Evolutionary conservation across 768 basidiomycete species (phyloP), one percentile per base, ranked within the genome.

Genomic region (Gautieria morchelliformis): DNA sequence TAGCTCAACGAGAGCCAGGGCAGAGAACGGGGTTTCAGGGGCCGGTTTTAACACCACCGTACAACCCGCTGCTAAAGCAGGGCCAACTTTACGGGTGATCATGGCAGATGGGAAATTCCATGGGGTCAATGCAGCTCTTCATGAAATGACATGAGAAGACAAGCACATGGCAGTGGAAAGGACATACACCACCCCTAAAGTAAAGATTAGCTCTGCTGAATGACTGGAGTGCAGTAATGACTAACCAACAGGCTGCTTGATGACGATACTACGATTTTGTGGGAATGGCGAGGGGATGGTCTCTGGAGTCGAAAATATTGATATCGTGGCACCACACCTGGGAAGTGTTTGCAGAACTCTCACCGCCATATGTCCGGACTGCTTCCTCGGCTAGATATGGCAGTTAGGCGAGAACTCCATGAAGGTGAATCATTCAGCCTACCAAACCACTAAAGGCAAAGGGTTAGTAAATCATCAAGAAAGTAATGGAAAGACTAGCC

Each of bases 61-160:
- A 68, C 95, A 97, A n/a, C 96, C 96, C 15, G 93, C 93, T 1
- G 94, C 95, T 15, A 98, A 79, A 22, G 90, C 92, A 30, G 91
- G 82, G 27, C 83, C 90, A 15, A 93, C 73, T 69, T 94, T 94
- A n/a, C 92, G 85, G 0, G 88, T 87, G 20, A 92, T 88, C 91
- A 94, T 94, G 0, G 92, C 90, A 24, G 88, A 91, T 2, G 94
- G 94, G 74, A 96, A 97, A 70, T 96, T 93, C 90, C 89, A 89
- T 37, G 88, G 88, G 0, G 88, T 89, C 42, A 90, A 62, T 61
- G 91, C 88, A 6, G 85, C 84, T 9, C 89, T 91, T 61, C 30
- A 41, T 33, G 20, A 17, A 32, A 24, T 32, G 35, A 63, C 30
- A 62, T 63, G 12, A 59, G 58, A 46, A 3, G 17, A 60, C 27